phyloP scores from a whole-genome alignment of 2,329 filamentous ascomycete genomes.

The Akanthomyces uredinophilus region DNA sequence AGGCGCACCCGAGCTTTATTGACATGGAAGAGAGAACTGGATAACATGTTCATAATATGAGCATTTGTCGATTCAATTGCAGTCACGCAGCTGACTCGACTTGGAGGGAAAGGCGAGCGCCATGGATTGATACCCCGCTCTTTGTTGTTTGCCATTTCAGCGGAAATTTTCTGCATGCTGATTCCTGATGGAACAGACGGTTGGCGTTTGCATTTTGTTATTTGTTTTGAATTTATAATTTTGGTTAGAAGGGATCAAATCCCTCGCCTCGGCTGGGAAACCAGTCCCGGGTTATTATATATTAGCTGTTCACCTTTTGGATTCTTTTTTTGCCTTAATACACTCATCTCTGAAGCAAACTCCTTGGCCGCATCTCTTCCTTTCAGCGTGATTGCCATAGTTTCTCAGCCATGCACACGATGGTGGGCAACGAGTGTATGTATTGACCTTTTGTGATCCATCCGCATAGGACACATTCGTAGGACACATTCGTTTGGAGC shows the following conservation, averaged over 20 bases:
- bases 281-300: background rate
- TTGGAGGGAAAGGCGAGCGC: slow-evolving; percentile 2
- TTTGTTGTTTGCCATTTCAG: slow-evolving; percentile 9
- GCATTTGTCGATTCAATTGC: background rate
- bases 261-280: background rate
- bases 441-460: background rate
- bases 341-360: slow-evolving; percentile 9
- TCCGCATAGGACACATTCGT: too few species aligned
- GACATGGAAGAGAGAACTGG: slow-evolving; percentile 3
- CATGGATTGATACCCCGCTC: slow-evolving; percentile 16
- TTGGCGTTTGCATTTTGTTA: slow-evolving; percentile 11
- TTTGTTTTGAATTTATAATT: background rate
- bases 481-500: too few species aligned
- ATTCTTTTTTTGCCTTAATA: slow-evolving; percentile 8
- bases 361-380: background rate
- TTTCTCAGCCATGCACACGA: background rate
- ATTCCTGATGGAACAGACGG: slow-evolving; percentile 12
- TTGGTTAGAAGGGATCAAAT: background rate
- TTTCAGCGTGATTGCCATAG: background rate
- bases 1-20: slow-evolving; percentile 11
- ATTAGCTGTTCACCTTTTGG: background rate
- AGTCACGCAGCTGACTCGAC: background rate
- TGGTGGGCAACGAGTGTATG: too few species aligned
- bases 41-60: slow-evolving; percentile 2
- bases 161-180: slow-evolving; percentile 4